Conservation (phyloP, 2,329 filamentous ascomycete genomes). For the Fusarium robinianum region DNA sequence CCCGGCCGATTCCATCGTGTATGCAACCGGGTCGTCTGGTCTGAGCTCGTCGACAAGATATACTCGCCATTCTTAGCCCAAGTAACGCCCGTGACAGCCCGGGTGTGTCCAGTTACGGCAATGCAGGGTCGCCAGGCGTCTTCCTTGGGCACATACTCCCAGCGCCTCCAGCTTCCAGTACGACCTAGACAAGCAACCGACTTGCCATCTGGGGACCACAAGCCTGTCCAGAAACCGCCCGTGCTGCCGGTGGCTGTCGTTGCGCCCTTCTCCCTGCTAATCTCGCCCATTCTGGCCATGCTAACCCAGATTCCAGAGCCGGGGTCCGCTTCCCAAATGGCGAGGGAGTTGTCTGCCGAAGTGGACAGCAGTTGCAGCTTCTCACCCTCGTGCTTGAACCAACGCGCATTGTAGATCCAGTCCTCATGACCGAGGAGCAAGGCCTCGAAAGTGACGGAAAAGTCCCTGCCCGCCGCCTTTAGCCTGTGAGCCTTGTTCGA, state of each 20-base stretch:
- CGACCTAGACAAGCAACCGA: constrained; percentile 82
- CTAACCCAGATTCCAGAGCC: constrained; percentile 91
- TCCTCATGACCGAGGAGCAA: constrained; percentile 94
- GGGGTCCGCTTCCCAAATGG: constrained; percentile 87
- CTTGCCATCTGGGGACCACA: constrained; percentile 81
- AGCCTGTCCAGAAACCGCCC: constrained; percentile 93
- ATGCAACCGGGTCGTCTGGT: constrained; percentile 91
- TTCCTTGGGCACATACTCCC: constrained; percentile 65
- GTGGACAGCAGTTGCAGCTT: constrained; percentile 79
- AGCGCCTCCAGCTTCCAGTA: constrained; percentile 91
- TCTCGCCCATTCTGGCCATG: constrained; percentile 83
- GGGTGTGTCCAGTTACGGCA: constrained; percentile 82
- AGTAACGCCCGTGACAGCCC: constrained; percentile 76
- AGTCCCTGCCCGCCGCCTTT: constrained; percentile 62
- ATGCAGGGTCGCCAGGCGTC: constrained; percentile 78
- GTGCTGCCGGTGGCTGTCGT: constrained; percentile 96
- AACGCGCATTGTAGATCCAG: constrained; percentile 91
- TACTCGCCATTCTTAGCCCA: constrained; percentile 86
- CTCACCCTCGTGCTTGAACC: constrained; percentile 60
- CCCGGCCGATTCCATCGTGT: constrained; percentile 69
- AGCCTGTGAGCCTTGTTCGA: constrained; percentile 90
- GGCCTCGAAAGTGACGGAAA: constrained; percentile 89
- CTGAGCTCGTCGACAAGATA: constrained; percentile 83
- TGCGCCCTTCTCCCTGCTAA: constrained; percentile 91
- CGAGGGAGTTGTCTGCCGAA: constrained; percentile 92